phyloP scores from a whole-genome alignment of 805 yeast species.

The Myxozyma mucilagina region DNA sequence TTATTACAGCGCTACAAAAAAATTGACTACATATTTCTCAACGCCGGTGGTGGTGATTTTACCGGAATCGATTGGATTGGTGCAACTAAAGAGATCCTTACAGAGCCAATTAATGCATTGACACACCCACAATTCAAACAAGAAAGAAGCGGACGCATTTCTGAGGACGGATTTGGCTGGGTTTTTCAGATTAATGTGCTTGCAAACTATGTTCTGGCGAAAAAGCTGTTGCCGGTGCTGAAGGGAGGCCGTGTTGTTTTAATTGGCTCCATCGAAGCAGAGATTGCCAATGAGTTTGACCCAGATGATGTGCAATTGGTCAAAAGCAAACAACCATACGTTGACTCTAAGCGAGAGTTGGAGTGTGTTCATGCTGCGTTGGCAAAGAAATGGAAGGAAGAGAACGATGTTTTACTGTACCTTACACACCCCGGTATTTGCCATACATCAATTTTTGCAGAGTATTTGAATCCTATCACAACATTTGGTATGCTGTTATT shows the following conservation, averaged over 20 bases:
- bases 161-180: conserved; percentile 76
- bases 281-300: conserved; percentile 65
- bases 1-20: conserved; percentile 60
- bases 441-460: conserved; percentile 73
- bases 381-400: conserved; percentile 49
- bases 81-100: conserved; percentile 66
- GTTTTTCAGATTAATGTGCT: conserved; percentile 96
- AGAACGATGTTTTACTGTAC: conserved; percentile 65
- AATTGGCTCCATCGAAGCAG: conserved; percentile 83
- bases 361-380: conserved; percentile 81
- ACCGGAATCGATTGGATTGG: conserved; percentile 83
- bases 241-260: conserved; percentile 71
- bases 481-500: conserved; percentile 81
- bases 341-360: conserved; percentile 84
- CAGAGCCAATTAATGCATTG: conserved; percentile 75
- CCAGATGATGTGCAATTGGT: conserved; percentile 73
- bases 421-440: conserved; percentile 93
- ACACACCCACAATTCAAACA: conserved; percentile 85
- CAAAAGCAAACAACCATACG: conserved; percentile 68
- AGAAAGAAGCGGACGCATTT: conserved; percentile 74
- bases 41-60: conserved; percentile 88
- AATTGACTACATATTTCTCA: conserved; percentile 77
- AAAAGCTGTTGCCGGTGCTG: conserved; percentile 56
- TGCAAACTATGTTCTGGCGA: conserved; percentile 86
- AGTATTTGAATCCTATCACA: conserved; percentile 70